These are phyloP conservation scores for Camellia japonica DNA, from an alignment of 148 eudicot species.

Conservation along the genomic window DNA sequence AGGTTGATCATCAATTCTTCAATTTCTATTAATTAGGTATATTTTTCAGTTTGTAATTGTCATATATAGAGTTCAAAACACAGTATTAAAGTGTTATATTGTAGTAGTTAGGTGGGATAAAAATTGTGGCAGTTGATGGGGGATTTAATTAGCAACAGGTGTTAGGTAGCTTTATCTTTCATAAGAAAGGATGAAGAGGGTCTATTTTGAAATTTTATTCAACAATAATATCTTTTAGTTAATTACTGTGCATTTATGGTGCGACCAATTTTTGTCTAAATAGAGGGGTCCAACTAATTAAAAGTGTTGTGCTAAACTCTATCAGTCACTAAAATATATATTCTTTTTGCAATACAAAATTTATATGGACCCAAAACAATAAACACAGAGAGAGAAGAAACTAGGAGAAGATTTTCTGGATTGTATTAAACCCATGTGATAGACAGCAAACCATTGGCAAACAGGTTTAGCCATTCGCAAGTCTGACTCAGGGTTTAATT, in stretches of 20 bases:
- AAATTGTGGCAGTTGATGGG: constrained; percentile 7
- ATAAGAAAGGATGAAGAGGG: background rate
- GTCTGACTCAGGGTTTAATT: too few relatives aligned
- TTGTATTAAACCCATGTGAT: too few relatives aligned
- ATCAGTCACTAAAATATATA: background rate
- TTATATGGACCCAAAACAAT: too few relatives aligned
- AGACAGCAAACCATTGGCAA: too few relatives aligned
- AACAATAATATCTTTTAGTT: background rate
- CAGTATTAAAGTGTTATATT: background rate
- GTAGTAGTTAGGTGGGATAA: constrained; percentile 12
- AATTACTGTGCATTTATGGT: background rate
- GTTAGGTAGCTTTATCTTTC: constrained; percentile 13
- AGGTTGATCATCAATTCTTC: constrained; percentile 9
- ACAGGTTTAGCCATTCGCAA: too few relatives aligned
- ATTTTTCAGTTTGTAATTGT: background rate
- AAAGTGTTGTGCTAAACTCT: background rate
- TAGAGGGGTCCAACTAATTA: background rate
- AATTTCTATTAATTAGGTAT: background rate
- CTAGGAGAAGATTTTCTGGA: too few relatives aligned
- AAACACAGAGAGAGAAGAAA: background rate
- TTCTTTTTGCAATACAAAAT: too few relatives aligned
- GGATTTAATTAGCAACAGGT: constrained; percentile 10
- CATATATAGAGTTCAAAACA: background rate
- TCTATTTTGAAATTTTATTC: background rate
- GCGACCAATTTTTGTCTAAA: constrained; percentile 1